Evolutionary conservation across 148 eudicot species (phyloP), one percentile per base, ranked within the genome.

Genomic region (Camellia japonica): DNA sequence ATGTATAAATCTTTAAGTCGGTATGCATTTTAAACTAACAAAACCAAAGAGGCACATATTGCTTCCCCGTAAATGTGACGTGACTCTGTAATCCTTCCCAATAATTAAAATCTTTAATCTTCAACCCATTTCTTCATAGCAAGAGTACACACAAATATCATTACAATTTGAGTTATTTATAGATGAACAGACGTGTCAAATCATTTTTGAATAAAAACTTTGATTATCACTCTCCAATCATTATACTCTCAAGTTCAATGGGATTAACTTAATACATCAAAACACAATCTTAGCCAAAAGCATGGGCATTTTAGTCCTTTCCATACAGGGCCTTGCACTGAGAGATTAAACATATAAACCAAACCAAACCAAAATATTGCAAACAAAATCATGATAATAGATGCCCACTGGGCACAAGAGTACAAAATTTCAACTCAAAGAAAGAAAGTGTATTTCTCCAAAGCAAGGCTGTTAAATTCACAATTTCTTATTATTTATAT

Each of bases 1-100:
- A 81, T 73, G 55, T 64, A 49, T 43, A 23, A 56, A 42, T 41
- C 46, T 78, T 79, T n/a, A 43, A 68, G 74, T 23, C 54, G 44
- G 71, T 20, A 66, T 8, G 16, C 13, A 14, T 1, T 38, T 7
- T 6, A 56, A 55, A 54, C 10, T 11, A 73, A 73, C 18, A 7
- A 38, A 49, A 19, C 15, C 18, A 56, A 20, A 18, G 38, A 55
- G 62, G 44, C 43, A 23, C 46, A 11, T 8, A 72, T 52, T 52
- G 42, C 41, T 49, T 51, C 59, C 59, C n/a, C 14, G 12, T 0
- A 71, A 30, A 30, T 30, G 38, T 30, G 38, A 51, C 74, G 5
- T 11, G 42, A 52, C 42, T 11, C 18, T 19, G 43, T 12, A 72
- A 52, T 70, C 46, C 56, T 47, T 47, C 23, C 11, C 5, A 9